These are phyloP conservation scores for Tulasnella sp. DNA, from an alignment of 768 basidiomycete species.

Conservation along the genomic window DNA sequence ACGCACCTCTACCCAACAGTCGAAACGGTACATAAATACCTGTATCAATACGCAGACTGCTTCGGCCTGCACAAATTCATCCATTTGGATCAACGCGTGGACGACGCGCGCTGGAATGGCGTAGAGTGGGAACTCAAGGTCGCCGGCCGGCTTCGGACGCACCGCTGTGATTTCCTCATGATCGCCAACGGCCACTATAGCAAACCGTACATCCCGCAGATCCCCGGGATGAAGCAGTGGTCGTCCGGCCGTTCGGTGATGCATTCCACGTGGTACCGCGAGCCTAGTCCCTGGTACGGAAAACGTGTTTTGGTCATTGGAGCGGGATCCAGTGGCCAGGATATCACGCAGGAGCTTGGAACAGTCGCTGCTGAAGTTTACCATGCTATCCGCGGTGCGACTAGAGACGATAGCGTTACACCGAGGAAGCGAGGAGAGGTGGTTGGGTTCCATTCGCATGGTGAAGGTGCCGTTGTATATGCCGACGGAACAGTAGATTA, in stretches of 20 bases:
- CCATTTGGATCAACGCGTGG: slow-evolving; percentile 47
- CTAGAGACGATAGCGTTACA: slow-evolving; percentile 26
- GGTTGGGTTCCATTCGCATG: slow-evolving; percentile 28
- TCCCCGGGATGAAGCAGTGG: slow-evolving; percentile 52
- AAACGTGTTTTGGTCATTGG: slow-evolving; percentile 37
- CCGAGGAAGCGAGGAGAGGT: slow-evolving; percentile 35
- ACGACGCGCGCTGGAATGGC: slow-evolving; percentile 19
- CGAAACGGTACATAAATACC: slow-evolving; percentile 49
- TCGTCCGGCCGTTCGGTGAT: slow-evolving; percentile 33
- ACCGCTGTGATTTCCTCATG: slow-evolving; percentile 50
- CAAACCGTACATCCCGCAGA: slow-evolving; percentile 47
- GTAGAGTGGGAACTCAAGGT: slow-evolving; percentile 39
- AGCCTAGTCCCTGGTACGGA: slow-evolving; percentile 30
- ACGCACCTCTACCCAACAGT: slow-evolving; percentile 61
- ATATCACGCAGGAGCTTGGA: slow-evolving; percentile 50
- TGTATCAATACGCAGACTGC: slow-evolving; percentile 49
- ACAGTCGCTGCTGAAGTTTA: slow-evolving; percentile 15
- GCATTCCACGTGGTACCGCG: slow-evolving; percentile 61
- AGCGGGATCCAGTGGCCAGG: slow-evolving; percentile 49
- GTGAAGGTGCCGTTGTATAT: slow-evolving; percentile 39
- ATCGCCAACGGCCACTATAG: slow-evolving; percentile 68
- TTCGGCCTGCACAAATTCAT: slow-evolving; percentile 54
- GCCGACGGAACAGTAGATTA: slow-evolving; percentile 45
- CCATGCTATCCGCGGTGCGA: slow-evolving; percentile 38
- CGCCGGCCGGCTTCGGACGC: slow-evolving; percentile 23